phyloP scores from a whole-genome alignment of 345 rosid genomes.

The Eutrema japonicum region DNA sequence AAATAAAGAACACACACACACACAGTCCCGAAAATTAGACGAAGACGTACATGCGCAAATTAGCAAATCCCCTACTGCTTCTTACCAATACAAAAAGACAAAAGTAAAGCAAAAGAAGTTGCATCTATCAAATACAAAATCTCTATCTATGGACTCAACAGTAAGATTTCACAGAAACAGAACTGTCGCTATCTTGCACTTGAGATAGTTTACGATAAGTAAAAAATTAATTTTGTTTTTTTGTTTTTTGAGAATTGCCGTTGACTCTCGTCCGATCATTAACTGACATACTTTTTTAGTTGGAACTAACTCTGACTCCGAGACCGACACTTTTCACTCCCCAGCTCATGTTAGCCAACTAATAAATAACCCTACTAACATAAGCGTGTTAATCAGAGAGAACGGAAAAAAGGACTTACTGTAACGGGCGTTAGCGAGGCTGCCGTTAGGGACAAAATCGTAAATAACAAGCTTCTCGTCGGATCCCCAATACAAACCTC shows the following conservation, averaged over 20 bases:
- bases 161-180: conserved; percentile 19
- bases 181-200: conserved; percentile 47
- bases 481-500: conserved; percentile 81
- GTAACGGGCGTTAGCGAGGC: conserved; percentile 88
- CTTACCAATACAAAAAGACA: conserved; percentile 32
- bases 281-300: conserved; percentile 52
- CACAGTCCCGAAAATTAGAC: conserved; percentile 3
- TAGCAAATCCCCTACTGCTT: conserved; percentile 30
- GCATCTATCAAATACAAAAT: conserved; percentile 37
- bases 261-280: conserved; percentile 64
- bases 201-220: conserved; percentile 46
- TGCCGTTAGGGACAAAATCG: conserved; percentile 84
- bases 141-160: conserved; percentile 24
- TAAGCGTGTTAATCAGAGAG: conserved; percentile 24
- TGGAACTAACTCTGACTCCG: conserved; percentile 57
- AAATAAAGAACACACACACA: not conserved
- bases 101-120: conserved; percentile 22
- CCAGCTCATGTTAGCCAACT: conserved; percentile 38
- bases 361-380: conserved; percentile 24
- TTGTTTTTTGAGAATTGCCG: conserved; percentile 20
- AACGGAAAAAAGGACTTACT: conserved; percentile 51
- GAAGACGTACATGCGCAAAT: conserved; percentile 10
- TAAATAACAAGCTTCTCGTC: conserved; percentile 84
- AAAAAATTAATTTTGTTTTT: too few species aligned
- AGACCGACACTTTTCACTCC: conserved; percentile 49